A percentile compares a stretch with the other conserved stretches of the same genome.
Evolutionary conservation across 2,329 filamentous ascomycete genomes (phyloP).

Genomic region (Aspergillus fumigatus): DNA sequence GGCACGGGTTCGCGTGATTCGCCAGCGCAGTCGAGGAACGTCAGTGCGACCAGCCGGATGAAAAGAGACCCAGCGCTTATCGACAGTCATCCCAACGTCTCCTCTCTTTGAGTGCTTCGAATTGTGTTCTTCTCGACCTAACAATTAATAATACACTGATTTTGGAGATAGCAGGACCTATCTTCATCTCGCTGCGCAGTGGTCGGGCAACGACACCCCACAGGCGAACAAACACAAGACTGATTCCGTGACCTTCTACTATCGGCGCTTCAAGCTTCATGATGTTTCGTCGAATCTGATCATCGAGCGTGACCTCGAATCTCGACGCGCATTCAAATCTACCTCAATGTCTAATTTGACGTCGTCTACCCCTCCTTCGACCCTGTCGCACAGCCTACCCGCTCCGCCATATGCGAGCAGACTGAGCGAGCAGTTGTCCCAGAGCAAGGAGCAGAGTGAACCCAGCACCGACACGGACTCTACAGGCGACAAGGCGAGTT

Average conservation of each 20-base stretch:
- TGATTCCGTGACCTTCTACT: background rate
- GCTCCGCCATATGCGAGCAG: constrained; percentile 30
- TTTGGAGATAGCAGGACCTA: background rate
- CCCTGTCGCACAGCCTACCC: constrained; percentile 18
- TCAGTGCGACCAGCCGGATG: background rate
- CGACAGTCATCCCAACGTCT: background rate
- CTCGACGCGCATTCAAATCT: constrained; percentile 4
- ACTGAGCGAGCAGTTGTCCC: constrained; percentile 34
- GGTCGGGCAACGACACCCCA: background rate
- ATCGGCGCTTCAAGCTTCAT: background rate
- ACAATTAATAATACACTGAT: background rate
- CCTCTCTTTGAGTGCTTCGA: background rate
- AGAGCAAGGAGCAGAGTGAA: constrained; percentile 18
- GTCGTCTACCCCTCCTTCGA: constrained; percentile 16
- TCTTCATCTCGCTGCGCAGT: background rate
- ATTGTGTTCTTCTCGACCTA: background rate
- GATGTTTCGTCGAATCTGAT: constrained; percentile 2
- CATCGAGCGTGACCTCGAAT: constrained; percentile 1
- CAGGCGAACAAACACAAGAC: background rate
- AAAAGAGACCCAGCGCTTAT: background rate
- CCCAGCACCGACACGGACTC: constrained; percentile 9
- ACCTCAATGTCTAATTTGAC: constrained; percentile 15
- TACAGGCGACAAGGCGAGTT: constrained; percentile 7
- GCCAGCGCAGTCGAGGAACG: background rate
- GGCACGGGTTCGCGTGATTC: background rate